These are phyloP conservation scores for Dentipellis sp. DNA, from an alignment of 768 basidiomycete species.

Conservation along the genomic window DNA sequence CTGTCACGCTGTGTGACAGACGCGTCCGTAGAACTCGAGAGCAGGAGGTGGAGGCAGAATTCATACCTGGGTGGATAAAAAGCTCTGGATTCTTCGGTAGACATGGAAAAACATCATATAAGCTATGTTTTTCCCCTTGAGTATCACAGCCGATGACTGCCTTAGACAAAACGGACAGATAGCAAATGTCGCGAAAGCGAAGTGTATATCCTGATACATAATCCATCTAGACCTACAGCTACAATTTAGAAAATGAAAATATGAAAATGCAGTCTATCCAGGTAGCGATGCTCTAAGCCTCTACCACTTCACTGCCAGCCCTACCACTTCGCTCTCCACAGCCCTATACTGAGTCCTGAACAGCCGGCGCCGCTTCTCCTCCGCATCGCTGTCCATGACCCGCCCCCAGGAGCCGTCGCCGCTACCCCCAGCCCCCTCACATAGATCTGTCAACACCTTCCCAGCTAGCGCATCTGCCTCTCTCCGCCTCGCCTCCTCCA, in stretches of 20 bases:
- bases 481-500: background rate
- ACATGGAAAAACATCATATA: no score
- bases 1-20: background rate
- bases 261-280: no score
- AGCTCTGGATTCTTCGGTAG: no score
- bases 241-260: no score
- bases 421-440: constrained; percentile 9
- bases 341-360: constrained; percentile 79
- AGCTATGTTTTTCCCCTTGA: no score
- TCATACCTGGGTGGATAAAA: no score
- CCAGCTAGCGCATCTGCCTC: constrained; percentile 29
- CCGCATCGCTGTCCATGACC: constrained; percentile 34
- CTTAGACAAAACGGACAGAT: no score
- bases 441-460: constrained; percentile 33
- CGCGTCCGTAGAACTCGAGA: background rate
- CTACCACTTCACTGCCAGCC: constrained; percentile 22
- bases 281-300: background rate
- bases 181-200: no score
- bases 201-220: no score
- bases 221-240: no score
- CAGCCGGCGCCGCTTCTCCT: constrained; percentile 32
- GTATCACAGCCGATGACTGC: no score
- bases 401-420: constrained; percentile 21
- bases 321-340: constrained; percentile 79
- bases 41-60: background rate